These are phyloP conservation scores for Pichia sp. DNA, from an alignment of 1,139 yeast species.

Conservation along the genomic window DNA sequence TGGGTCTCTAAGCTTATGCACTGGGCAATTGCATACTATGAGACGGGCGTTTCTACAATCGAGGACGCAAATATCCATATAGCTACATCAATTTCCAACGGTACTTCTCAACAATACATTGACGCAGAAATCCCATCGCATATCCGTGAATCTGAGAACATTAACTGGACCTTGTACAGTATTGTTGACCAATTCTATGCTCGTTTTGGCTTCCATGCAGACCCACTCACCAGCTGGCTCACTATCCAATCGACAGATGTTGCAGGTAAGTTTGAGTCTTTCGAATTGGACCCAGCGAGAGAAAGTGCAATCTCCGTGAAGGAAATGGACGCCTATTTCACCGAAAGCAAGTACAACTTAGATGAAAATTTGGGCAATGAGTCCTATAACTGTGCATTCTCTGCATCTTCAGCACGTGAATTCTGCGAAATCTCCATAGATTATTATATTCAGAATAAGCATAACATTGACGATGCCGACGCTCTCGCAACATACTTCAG, in stretches of 20 bases:
- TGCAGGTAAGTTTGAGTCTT: background rate
- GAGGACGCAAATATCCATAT: background rate
- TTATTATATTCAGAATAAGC: no score
- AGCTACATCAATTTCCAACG: background rate
- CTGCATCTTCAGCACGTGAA: no score
- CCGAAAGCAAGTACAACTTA: no score
- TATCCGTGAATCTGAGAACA: constrained; percentile 1
- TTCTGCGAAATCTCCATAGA: no score
- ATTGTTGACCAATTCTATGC: constrained; percentile 28
- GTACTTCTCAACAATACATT: constrained; percentile 1
- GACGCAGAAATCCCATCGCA: background rate
- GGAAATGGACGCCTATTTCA: no score
- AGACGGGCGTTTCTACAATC: background rate
- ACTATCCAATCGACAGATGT: background rate
- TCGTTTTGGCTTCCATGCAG: constrained; percentile 15
- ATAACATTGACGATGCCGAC: no score
- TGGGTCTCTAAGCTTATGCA: constrained; percentile 1
- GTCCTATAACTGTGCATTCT: no score
- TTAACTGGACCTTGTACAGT: constrained; percentile 27
- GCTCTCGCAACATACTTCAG: no score
- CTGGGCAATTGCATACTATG: constrained; percentile 7
- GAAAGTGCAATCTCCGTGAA: no score
- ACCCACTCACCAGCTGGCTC: background rate
- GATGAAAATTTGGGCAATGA: no score
- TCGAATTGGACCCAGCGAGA: no score